Evolutionary conservation across 768 basidiomycete genomes (phyloP), one percentile per base, ranked within the genome.

Genomic region (Leccinum ochraceum): DNA sequence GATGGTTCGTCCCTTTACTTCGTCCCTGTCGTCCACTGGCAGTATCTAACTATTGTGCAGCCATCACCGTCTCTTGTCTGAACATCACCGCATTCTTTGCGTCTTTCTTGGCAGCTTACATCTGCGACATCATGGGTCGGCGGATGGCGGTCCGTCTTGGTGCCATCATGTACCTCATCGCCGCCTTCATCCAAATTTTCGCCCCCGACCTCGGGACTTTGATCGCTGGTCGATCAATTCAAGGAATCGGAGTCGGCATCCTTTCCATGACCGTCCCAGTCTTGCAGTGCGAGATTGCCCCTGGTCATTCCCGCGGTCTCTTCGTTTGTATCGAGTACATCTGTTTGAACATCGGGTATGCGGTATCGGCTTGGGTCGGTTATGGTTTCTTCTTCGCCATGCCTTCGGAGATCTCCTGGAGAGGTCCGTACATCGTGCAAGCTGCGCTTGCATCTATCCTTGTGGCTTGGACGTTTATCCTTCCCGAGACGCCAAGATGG

Each of bases 401-500:
- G 24, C 77, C 78, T 16, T 77, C 73, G 4, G 80, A 81, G 66
- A 78, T 80, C 58, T 79, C 82, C 13, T 86, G 86, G 83, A 75
- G 81, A 49, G 83, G 85, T 44, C 82, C 83, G 1, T 85, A 82
- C 67, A 75, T 80, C 61, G 72, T 85, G 8, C 84, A 86, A 68
- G 79, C 80, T 26, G 79, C 75, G 46, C 78, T 85, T 20, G 82
- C 82, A 1, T 57, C 75, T 16, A 63, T 86, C 39, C 77, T 86
- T 20, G 70, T 80, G 51, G 60, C 71, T 34, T 80, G 80, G 76
- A 81, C 83, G 17, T 77, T 81, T 66, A 71, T 78, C 65, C 76
- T 84, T 42, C 82, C 81, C 2, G 80, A 84, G 60, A 81, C 81
- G 0, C 83, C 83, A 1, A 75, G 84, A 24, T 86, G 82, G 80